Conservation (phyloP, 78 protist species). For the Tieghemostelium lacteum region DNA sequence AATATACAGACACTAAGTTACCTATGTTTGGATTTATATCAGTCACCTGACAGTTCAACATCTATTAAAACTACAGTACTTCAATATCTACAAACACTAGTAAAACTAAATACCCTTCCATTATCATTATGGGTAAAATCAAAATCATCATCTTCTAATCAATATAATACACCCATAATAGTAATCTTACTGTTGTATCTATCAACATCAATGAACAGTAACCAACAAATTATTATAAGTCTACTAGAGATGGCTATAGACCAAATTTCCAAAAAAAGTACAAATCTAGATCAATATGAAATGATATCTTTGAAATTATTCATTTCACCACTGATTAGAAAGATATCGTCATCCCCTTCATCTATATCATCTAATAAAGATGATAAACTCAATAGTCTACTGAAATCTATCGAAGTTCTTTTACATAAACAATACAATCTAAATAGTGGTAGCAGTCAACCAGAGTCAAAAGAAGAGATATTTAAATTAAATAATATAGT, state of each 20-base stretch:
- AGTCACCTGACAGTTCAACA: no score
- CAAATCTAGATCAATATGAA: neutral
- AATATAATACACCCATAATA: constrained; percentile 10
- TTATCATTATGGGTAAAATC: neutral
- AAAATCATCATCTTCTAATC: neutral
- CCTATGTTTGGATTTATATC: neutral
- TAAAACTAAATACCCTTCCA: neutral
- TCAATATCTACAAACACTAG: neutral
- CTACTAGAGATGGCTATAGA: constrained; percentile 5
- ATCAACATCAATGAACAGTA: constrained; percentile 3
- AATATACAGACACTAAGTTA: neutral
- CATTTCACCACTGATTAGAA: constrained; percentile 23
- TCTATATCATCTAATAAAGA: neutral
- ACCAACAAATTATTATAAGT: constrained; percentile 3
- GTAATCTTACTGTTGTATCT: neutral
- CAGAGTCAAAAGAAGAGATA: neutral
- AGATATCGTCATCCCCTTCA: neutral
- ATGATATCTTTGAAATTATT: neutral
- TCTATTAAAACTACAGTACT: neutral
- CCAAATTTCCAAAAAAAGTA: neutral
- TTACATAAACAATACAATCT: neutral
- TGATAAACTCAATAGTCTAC: neutral
- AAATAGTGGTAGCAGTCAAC: neutral
- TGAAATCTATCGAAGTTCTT: neutral
- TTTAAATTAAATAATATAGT: no score